Evolutionary conservation across 179 eudicot species (phyloP), one percentile per base, ranked within the genome.

Genomic region (Gypsophila paniculata): DNA sequence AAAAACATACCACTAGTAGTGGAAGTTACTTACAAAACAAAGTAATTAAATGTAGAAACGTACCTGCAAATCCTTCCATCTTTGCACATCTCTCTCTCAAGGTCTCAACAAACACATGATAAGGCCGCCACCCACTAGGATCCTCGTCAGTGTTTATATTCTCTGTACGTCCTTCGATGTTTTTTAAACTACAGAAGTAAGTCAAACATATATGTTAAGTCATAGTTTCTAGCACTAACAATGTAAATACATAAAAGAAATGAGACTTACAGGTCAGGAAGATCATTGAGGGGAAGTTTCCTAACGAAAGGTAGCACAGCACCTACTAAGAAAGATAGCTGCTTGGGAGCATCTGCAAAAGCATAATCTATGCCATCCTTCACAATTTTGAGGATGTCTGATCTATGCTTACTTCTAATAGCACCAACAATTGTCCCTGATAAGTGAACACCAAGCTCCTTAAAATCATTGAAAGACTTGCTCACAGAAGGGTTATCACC

Each of bases 51-150:
- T 57, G 60, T 36, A 61, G 36, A 77, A 2, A 21, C 58, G 44
- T 79, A 91, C 98, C 98, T 86, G 83, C 87, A 69, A 81, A 68
- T 58, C 83, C 92, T 81, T 95, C 99, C 77, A 73, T 82, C 81
- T 87, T 95, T 9, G 80, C 82, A 85, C 86, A 90, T 77, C 90
- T 95, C 77, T 92, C 96, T 26, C 81, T 83, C 57, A 95, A 72
- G 70, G 73, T 73, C 65, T 90, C 90, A 51, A 88, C 81, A 82
- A 95, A 94, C 25, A 76, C 73, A 77, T 79, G 81, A 79, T 87
- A 92, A 19, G 96, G 89, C 29, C 90, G 90, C 99, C 97, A 95
- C 29, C 96, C 91, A 85, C 97, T 91, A 38, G 97, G 97, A 80
- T 95, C 89, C 74, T 86, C 87, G 81, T 90, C 96, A 18, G 85